These are phyloP conservation scores for Acanthamoeba polyphaga DNA, from an alignment of 208 protist species.

Conservation along the genomic window DNA sequence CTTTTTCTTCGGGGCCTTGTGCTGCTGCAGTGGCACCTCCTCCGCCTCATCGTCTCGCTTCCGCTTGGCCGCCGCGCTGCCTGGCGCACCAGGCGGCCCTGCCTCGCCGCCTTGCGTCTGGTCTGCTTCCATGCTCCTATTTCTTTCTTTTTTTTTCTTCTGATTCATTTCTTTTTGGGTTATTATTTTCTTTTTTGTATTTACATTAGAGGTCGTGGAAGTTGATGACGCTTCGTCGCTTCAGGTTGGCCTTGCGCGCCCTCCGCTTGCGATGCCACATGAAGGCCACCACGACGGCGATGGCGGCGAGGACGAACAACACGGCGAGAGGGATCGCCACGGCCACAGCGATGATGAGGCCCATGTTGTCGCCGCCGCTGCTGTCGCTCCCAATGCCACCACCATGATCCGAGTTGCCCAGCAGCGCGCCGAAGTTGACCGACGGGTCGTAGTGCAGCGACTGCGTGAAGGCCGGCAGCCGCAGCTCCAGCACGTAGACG, in stretches of 20 bases:
- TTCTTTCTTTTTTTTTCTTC: neutral
- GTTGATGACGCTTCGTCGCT: slow-evolving; percentile 34
- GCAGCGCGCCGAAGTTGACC: neutral
- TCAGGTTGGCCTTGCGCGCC: neutral
- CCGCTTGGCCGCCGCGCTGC: neutral
- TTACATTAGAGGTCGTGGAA: neutral
- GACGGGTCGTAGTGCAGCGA: slow-evolving; percentile 34
- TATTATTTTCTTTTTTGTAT: no score
- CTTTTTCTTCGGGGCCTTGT: neutral
- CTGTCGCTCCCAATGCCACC: neutral
- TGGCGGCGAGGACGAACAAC: neutral
- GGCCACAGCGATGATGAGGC: neutral
- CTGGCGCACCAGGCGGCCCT: no score
- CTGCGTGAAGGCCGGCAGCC: neutral
- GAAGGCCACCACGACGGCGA: neutral
- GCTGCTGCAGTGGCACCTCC: neutral
- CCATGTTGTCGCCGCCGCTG: neutral
- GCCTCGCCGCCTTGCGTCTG: no score
- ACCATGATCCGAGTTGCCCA: neutral
- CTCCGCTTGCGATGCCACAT: neutral
- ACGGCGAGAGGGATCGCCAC: neutral
- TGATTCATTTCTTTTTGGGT: neutral
- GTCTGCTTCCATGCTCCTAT: neutral
- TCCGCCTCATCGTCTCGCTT: neutral
- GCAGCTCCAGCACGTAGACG: neutral